These are phyloP conservation scores for Phytopythium kandeliae DNA, from an alignment of 352 stramenopile species.

Conservation along the genomic window DNA sequence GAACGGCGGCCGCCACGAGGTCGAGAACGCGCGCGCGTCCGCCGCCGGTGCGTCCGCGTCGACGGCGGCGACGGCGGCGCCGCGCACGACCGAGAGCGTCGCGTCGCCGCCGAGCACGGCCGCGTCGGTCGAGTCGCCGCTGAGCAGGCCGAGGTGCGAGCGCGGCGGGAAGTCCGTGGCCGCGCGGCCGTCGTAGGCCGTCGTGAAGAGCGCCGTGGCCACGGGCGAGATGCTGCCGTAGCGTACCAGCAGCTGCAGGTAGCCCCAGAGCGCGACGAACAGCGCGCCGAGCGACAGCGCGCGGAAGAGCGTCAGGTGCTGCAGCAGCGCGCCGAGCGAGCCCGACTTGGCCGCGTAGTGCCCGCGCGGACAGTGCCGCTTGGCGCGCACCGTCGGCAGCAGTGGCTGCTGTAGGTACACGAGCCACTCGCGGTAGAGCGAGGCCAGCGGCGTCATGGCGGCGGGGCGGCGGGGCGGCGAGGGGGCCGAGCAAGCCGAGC, in stretches of 20 bases:
- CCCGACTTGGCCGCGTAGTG: slow-evolving; percentile 8
- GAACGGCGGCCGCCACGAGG: slow-evolving; percentile 58
- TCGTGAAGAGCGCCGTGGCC: slow-evolving; percentile 61
- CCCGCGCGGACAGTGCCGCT: slow-evolving; percentile 13
- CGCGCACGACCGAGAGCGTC: slow-evolving; percentile 6
- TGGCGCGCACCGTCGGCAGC: slow-evolving; percentile 34
- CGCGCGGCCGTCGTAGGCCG: slow-evolving; percentile 38
- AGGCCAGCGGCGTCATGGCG: slow-evolving; percentile 12
- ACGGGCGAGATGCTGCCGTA: slow-evolving; percentile 75
- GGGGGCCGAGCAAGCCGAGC: neutral
- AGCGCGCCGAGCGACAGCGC: slow-evolving; percentile 19
- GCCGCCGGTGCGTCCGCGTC: too few relatives aligned
- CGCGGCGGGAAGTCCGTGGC: slow-evolving; percentile 33
- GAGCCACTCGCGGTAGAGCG: slow-evolving; percentile 22
- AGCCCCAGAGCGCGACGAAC: slow-evolving; percentile 36
- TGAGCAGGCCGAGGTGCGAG: neutral
- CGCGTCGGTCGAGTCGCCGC: slow-evolving; percentile 6
- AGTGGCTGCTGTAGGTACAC: slow-evolving; percentile 63
- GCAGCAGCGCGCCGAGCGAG: slow-evolving; percentile 23
- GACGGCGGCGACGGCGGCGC: too few relatives aligned
- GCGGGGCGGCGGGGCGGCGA: neutral
- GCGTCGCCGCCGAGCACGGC: neutral
- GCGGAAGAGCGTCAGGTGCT: slow-evolving; percentile 34
- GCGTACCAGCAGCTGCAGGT: slow-evolving; percentile 57
- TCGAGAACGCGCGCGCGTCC: slow-evolving; percentile 17